These are phyloP conservation scores for Exsudoporus frostii DNA, from an alignment of 768 basidiomycete species.

Conservation along the genomic window DNA sequence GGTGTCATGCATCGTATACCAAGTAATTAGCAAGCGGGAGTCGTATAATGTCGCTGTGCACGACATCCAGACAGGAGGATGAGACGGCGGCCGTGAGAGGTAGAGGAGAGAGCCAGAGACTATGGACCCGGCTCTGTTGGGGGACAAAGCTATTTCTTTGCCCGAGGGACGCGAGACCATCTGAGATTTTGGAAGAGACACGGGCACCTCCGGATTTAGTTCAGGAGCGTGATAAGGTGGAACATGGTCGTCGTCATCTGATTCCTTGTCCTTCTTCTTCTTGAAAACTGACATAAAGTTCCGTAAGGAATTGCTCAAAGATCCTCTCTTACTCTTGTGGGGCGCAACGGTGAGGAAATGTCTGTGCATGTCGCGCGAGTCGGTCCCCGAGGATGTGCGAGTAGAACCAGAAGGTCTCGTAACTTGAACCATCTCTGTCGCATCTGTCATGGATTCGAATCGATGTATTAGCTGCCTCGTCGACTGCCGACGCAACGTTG, in stretches of 20 bases:
- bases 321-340: conserved; percentile 45
- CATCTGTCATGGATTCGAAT: conserved; percentile 45
- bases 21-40: conserved; percentile 47
- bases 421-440: conserved; percentile 4
- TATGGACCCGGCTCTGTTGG: not conserved
- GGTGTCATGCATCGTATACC: conserved; percentile 40
- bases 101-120: conserved; percentile 41
- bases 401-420: conserved; percentile 6
- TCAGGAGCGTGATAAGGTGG: conserved; percentile 7
- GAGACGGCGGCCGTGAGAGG: conserved; percentile 36
- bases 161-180: not conserved
- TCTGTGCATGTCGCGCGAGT: conserved; percentile 11
- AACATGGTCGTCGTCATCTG: conserved; percentile 23
- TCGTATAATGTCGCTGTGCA: conserved; percentile 40
- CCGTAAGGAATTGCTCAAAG: conserved; percentile 60
- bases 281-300: conserved; percentile 63
- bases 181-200: not conserved
- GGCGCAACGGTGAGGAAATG: conserved; percentile 16
- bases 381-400: conserved; percentile 14
- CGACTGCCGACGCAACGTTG: conserved; percentile 33
- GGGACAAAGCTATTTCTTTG: not conserved
- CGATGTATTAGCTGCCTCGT: conserved; percentile 53
- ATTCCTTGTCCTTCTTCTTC: conserved; percentile 38
- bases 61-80: conserved; percentile 47
- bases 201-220: not conserved